These are phyloP conservation scores for Scenedesmus sp. DNA, from an alignment of 163 green algal genomes.

Conservation along the genomic window DNA sequence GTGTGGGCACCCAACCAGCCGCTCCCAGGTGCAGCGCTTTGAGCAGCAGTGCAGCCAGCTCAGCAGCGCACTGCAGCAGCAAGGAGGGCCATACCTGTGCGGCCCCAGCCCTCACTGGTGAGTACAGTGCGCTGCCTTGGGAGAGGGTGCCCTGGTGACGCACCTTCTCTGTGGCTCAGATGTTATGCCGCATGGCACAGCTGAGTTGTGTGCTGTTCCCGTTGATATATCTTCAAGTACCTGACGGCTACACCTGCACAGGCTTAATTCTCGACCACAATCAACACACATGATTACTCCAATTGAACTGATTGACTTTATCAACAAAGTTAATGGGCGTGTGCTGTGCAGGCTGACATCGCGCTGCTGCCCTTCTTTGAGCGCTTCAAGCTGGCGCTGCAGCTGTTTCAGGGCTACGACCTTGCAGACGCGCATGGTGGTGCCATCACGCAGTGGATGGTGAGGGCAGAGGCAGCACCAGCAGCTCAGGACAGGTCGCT, in stretches of 20 bases:
- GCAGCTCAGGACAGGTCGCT: neutral
- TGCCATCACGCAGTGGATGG: conserved; percentile 54
- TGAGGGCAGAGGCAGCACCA: neutral
- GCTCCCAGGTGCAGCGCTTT: conserved; percentile 58
- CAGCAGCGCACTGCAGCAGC: conserved; percentile 28
- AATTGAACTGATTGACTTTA: neutral
- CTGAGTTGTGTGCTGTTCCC: no score
- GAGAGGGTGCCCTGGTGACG: neutral
- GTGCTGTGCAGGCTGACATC: conserved; percentile 35
- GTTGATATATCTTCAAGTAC: no score
- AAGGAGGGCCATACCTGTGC: conserved; percentile 65
- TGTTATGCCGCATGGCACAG: neutral
- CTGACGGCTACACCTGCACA: no score
- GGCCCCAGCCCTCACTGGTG: conserved; percentile 61
- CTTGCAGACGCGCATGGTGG: conserved; percentile 31
- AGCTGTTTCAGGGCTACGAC: conserved; percentile 50
- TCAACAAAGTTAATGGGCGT: neutral
- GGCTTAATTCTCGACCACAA: no score
- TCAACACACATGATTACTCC: no score
- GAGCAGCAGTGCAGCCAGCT: conserved; percentile 45
- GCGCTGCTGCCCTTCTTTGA: conserved; percentile 57
- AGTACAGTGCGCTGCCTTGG: neutral
- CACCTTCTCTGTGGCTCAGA: neutral
- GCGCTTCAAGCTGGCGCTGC: conserved; percentile 41
- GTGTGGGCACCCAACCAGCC: conserved; percentile 58